These are phyloP conservation scores for Globisporangium heterothallicum DNA, from an alignment of 352 stramenopile genomes.

Conservation along the genomic window DNA sequence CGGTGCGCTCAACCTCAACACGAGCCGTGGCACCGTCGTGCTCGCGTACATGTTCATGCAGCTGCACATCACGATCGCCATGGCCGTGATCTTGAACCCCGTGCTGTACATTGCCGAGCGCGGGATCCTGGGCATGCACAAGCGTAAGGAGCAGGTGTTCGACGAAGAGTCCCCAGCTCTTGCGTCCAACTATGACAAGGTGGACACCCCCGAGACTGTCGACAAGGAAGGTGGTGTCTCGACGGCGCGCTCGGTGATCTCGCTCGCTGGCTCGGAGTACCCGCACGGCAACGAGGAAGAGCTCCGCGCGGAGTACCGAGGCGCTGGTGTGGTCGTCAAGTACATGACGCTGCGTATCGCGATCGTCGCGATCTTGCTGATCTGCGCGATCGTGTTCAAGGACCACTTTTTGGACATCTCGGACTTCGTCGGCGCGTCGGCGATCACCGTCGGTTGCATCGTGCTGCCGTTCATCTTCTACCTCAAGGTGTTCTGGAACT, in stretches of 20 bases:
- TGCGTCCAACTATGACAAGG: constrained; percentile 9
- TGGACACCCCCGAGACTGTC: not conserved
- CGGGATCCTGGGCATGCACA: constrained; percentile 52
- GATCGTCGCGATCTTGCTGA: constrained; percentile 9
- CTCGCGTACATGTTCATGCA: constrained; percentile 61
- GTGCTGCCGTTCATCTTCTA: constrained; percentile 20
- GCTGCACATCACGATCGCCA: constrained; percentile 56
- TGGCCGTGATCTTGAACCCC: constrained; percentile 53
- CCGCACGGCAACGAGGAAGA: constrained; percentile 8
- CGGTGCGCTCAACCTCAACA: constrained; percentile 33
- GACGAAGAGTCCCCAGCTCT: constrained; percentile 6
- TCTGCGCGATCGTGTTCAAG: constrained; percentile 13
- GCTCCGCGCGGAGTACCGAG: constrained; percentile 14
- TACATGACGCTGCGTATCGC: constrained; percentile 10
- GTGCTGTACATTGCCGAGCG: constrained; percentile 56
- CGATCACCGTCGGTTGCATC: constrained; percentile 19
- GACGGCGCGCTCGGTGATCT: constrained; percentile 9
- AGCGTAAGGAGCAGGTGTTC: constrained; percentile 23
- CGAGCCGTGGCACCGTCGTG: constrained; percentile 42
- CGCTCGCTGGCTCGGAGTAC: constrained; percentile 9
- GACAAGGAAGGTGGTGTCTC: constrained; percentile 1
- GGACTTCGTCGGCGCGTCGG: constrained; percentile 20
- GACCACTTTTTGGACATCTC: constrained; percentile 16
- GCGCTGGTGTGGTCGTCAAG: constrained; percentile 11
- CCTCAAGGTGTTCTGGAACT: constrained; percentile 18